Base-by-base conservation (phyloP, 169 alveolate species). In the Plasmodium ovale region DNA sequence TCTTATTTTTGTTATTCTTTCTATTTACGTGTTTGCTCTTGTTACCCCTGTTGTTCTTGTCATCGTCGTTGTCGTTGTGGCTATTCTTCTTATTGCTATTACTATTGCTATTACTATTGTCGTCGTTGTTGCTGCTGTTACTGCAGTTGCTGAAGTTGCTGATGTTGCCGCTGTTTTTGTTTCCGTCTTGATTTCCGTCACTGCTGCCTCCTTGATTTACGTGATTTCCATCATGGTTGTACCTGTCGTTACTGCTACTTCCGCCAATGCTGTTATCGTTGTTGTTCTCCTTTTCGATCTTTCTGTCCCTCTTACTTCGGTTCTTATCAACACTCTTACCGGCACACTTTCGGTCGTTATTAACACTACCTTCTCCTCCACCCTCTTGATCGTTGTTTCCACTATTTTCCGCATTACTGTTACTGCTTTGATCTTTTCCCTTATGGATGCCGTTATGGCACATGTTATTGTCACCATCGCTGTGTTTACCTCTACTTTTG, bases 1-100 rank as follows among this genome's bases (percentile, higher is more conserved):
- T 74, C 62, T 77, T 77, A 12, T 67, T 62, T 47, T 42, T 64
- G 47, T 31, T 54, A 47, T 62, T 58, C 35, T 21, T 39, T 42
- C 44, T 37, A 37, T 72, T 72, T 31, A 21, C 23, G 9, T 59
- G 29, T 49, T 72, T 59, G 47, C 39, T 72, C 29, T 42, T 72
- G 9, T 60, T 31, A 23, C 29, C 74, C 25, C 21, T 51, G 14
- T 44, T 79, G 37, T 69, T 64, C 16, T 69, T 65, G 16, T 14
- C 39, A 14, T 65, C 31, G 31, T 37, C 37, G 21, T 62, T 31
- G 21, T 79, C 35, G 21, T 44, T 54, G 25, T 51, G 31, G 47
- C 25, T 25, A 16, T 25, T 67, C 39, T n/a, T 9, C n/a, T 23
- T 47, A 16, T 51, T 51, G 68, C 16, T 16, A 25, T 58, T 58